Percentiles rank a stretch among this genome's conserved stretches.
phyloP scores from a whole-genome alignment of 305 asterid genomes.

The Solanum hybrid region DNA sequence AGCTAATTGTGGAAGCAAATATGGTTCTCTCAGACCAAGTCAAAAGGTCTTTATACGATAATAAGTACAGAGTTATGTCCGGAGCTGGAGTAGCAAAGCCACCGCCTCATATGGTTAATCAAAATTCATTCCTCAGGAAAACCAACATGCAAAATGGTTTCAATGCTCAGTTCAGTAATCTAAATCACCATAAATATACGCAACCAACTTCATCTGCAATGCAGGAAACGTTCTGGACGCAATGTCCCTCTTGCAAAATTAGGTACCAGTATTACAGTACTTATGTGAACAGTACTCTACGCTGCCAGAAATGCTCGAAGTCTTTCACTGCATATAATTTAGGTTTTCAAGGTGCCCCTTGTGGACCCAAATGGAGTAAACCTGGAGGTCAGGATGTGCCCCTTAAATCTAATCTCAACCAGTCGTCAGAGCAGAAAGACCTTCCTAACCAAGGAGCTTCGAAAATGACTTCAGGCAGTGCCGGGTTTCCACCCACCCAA shows the following conservation, averaged over 20 bases:
- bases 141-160: conserved; percentile 27
- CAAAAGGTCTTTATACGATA: conserved; percentile 54
- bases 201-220: conserved; percentile 20
- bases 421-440: conserved; percentile 25
- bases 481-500: conserved; percentile 21
- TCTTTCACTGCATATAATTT: conserved; percentile 40
- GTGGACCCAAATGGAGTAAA: conserved; percentile 20
- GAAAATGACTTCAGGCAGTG: conserved; percentile 15
- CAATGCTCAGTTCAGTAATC: conserved; percentile 12
- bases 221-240: conserved; percentile 57
- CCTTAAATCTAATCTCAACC: conserved; percentile 6
- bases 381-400: conserved; percentile 5
- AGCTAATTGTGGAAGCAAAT: conserved; percentile 75
- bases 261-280: conserved; percentile 44
- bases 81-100: conserved; percentile 29
- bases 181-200: conserved; percentile 25
- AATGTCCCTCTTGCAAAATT: conserved; percentile 48
- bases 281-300: conserved; percentile 27
- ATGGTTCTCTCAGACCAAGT: conserved; percentile 46
- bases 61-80: conserved; percentile 25
- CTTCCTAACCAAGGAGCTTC: conserved; percentile 18
- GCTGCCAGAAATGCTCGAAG: conserved; percentile 47
- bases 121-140: conserved; percentile 15
- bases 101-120: conserved; percentile 26
- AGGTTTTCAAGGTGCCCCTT: conserved; percentile 27